A percentile compares a stretch with the other conserved stretches of the same genome.
Evolutionary conservation across 2,329 filamentous ascomycete genomes (phyloP).

Genomic region (Ascosphaera pollenicola): DNA sequence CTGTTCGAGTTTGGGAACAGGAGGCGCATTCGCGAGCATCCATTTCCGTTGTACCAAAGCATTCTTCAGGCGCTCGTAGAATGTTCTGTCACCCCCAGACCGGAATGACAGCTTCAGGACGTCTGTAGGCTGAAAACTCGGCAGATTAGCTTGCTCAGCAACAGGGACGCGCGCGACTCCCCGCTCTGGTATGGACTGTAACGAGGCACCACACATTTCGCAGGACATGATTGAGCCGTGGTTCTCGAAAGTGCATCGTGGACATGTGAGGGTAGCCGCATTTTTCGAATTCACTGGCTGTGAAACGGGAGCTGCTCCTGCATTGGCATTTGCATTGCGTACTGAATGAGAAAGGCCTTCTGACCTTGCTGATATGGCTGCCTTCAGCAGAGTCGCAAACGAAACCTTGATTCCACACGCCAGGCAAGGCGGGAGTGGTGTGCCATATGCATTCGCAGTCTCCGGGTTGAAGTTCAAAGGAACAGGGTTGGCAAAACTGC

Average conservation of each 20-base stretch:
- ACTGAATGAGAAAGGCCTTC: background rate
- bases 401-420: constrained; percentile 88
- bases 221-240: constrained; percentile 69
- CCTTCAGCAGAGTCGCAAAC: constrained; percentile 62
- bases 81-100: constrained; percentile 68
- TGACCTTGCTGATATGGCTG: too few species aligned
- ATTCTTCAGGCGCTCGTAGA: constrained; percentile 70
- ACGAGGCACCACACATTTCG: constrained; percentile 70
- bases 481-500: constrained; percentile 80
- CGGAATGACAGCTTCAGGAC: constrained; percentile 85
- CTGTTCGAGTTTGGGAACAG: constrained; percentile 46
- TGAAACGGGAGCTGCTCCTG: constrained; percentile 2
- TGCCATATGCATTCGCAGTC: constrained; percentile 56
- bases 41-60: constrained; percentile 87
- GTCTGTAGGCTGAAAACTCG: constrained; percentile 40
- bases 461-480: constrained; percentile 83
- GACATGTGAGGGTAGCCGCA: constrained; percentile 30
- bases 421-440: constrained; percentile 64
- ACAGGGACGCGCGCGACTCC: constrained; percentile 61
- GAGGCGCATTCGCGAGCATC: constrained; percentile 75
- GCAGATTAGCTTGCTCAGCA: constrained; percentile 24
- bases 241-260: constrained; percentile 82
- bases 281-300: constrained; percentile 1
- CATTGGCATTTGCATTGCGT: constrained; percentile 1
- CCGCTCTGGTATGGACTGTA: constrained; percentile 36